A percentile compares a stretch with the other conserved stretches of the same genome.
These are phyloP conservation scores for Scheffersomyces titani DNA, from an alignment of 1,139 yeast species.

Conservation along the genomic window DNA sequence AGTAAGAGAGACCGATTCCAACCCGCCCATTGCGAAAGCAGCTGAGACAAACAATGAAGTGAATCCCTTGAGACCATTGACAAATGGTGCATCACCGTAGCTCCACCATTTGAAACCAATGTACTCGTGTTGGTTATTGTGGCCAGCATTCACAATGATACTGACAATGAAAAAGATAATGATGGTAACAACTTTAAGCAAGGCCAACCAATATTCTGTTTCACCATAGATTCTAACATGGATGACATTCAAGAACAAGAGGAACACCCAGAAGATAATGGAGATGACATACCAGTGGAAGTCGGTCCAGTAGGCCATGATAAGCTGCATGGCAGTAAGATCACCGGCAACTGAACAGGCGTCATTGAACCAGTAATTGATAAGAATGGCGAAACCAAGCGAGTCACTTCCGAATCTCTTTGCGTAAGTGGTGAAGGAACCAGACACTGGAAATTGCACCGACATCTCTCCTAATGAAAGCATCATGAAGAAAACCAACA, in stretches of 20 bases:
- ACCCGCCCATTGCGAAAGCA: slow-evolving; percentile 68
- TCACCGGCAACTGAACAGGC: slow-evolving; percentile 65
- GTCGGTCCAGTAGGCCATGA: slow-evolving; percentile 63
- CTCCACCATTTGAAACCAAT: slow-evolving; percentile 44
- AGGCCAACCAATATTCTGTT: slow-evolving; percentile 41
- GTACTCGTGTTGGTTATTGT: slow-evolving; percentile 31
- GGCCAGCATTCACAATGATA: slow-evolving; percentile 35
- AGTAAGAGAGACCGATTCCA: slow-evolving; percentile 64
- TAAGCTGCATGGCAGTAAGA: slow-evolving; percentile 59
- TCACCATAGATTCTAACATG: slow-evolving; percentile 53
- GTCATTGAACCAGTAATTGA: slow-evolving; percentile 68
- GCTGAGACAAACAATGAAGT: slow-evolving; percentile 50
- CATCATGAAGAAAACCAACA: slow-evolving; percentile 61
- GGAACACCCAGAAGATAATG: slow-evolving; percentile 58
- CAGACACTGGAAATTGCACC: slow-evolving; percentile 60
- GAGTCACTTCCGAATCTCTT: slow-evolving; percentile 62
- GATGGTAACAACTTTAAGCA: slow-evolving; percentile 40
- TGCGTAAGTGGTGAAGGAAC: slow-evolving; percentile 63
- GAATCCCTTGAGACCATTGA: slow-evolving; percentile 42
- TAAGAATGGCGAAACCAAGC: slow-evolving; percentile 61
- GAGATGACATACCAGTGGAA: slow-evolving; percentile 60
- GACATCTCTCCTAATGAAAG: slow-evolving; percentile 67
- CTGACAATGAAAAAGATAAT: slow-evolving; percentile 41
- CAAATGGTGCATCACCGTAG: slow-evolving; percentile 43
- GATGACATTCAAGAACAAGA: slow-evolving; percentile 52